phyloP scores from a whole-genome alignment of 2,329 filamentous ascomycete genomes.

The Aschersonia sp. region DNA sequence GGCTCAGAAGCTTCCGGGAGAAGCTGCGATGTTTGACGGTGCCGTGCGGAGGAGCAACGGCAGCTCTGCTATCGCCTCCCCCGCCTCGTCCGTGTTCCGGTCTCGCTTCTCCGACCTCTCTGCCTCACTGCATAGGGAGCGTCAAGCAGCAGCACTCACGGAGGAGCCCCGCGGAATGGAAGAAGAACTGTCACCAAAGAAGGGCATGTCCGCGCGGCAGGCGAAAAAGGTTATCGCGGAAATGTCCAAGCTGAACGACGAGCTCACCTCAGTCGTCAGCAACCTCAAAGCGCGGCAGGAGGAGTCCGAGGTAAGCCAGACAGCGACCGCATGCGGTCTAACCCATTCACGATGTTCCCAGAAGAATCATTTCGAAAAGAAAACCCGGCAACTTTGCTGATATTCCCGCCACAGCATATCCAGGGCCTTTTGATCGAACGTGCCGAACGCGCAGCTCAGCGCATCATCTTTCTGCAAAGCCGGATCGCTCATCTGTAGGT shows the following conservation, averaged over 20 bases:
- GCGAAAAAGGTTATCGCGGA: conserved; percentile 22
- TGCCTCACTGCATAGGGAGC: conserved; percentile 17
- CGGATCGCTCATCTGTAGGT: conserved; percentile 42
- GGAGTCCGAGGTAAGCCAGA: conserved; percentile 37
- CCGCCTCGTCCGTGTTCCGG: conserved; percentile 20
- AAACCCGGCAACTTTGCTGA: not conserved
- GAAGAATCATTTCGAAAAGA: not conserved
- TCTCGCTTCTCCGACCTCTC: conserved; percentile 25
- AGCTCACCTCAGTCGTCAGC: conserved; percentile 32
- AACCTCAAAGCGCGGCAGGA: conserved; percentile 40
- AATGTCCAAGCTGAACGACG: conserved; percentile 27
- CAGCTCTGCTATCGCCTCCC: conserved; percentile 18
- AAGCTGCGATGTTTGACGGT: conserved; percentile 4
- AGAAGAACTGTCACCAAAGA: conserved; percentile 12
- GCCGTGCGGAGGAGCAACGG: conserved; percentile 11
- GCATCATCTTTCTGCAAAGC: conserved; percentile 44
- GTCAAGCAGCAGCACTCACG: conserved; percentile 10
- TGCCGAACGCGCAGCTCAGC: conserved; percentile 40
- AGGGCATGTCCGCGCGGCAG: conserved; percentile 18
- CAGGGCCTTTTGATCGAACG: conserved; percentile 44
- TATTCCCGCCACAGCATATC: conserved; percentile 32
- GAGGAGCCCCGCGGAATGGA: not conserved
- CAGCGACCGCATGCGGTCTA: too few species aligned
- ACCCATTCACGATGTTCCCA: too few species aligned
- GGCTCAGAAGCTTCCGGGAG: too few species aligned